Conservation (phyloP, 768 basidiomycete genomes). For the Mycena vulgaris region DNA sequence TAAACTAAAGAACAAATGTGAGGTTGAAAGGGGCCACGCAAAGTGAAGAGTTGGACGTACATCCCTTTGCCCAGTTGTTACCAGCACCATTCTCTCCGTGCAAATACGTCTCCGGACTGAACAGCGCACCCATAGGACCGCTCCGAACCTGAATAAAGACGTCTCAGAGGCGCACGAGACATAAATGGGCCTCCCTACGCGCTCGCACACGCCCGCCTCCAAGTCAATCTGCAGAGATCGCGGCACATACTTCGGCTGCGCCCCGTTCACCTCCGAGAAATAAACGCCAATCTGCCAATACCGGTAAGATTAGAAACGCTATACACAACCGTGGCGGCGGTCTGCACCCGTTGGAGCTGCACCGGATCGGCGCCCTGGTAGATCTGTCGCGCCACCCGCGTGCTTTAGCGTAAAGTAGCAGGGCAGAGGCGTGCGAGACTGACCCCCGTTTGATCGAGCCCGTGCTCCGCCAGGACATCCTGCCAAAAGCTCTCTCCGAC, state of each 20-base stretch:
- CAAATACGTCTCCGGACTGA: conserved; percentile 91
- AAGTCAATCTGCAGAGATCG: conserved; percentile 93
- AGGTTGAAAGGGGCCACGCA: conserved; percentile 28
- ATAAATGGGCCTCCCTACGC: conserved; percentile 59
- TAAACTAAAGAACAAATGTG: conserved; percentile 68
- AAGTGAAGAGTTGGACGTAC: conserved; percentile 60
- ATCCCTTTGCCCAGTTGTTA: conserved; percentile 98
- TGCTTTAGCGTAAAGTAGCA: too few relatives aligned
- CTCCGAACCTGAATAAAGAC: conserved; percentile 67
- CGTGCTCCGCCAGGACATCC: conserved; percentile 90
- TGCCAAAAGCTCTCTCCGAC: conserved; percentile 93
- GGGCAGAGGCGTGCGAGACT: conserved; percentile 44
- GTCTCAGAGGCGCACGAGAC: not conserved
- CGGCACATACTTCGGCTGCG: conserved; percentile 84
- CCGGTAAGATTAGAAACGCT: conserved; percentile 5
- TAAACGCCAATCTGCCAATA: conserved; percentile 79
- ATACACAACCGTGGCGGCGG: conserved; percentile 37
- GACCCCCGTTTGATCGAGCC: conserved; percentile 81
- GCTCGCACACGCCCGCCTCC: conserved; percentile 89
- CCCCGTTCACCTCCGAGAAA: conserved; percentile 79
- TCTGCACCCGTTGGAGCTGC: conserved; percentile 78
- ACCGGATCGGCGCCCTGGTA: conserved; percentile 83
- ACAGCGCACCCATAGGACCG: conserved; percentile 80
- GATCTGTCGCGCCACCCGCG: conserved; percentile 54
- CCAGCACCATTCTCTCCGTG: conserved; percentile 77